A percentile compares a stretch with the other conserved stretches of the same genome.
Evolutionary conservation across 768 basidiomycete genomes (phyloP).

Genomic region (Calocybe indica): DNA sequence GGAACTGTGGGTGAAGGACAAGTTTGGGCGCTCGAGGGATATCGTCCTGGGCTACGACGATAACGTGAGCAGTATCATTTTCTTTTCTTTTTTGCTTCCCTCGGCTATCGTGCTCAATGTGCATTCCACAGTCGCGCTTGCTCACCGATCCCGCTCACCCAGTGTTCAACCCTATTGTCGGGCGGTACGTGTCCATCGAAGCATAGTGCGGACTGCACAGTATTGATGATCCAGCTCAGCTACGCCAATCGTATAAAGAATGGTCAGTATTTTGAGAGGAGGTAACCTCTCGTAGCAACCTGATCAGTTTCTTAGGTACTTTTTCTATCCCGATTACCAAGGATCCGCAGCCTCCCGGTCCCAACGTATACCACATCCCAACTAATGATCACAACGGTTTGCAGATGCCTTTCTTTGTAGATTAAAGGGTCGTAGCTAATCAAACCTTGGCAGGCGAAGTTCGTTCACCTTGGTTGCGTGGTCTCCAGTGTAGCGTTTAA

Average conservation of each 20-base stretch:
- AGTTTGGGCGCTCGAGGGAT: background rate
- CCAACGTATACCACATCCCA: slow-evolving; percentile 39
- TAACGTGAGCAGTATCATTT: background rate
- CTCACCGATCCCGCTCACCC: slow-evolving; percentile 38
- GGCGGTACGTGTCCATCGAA: slow-evolving; percentile 14
- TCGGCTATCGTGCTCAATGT: background rate
- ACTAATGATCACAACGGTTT: slow-evolving; percentile 40
- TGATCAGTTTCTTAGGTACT: slow-evolving; percentile 22
- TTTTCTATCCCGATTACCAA: slow-evolving; percentile 45
- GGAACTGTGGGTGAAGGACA: slow-evolving; percentile 1
- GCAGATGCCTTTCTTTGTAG: background rate
- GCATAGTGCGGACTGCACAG: background rate
- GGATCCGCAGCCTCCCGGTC: slow-evolving; percentile 28
- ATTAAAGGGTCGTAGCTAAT: background rate
- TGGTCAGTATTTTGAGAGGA: slow-evolving; percentile 18
- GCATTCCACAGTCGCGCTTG: slow-evolving; percentile 21
- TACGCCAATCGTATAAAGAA: slow-evolving; percentile 46
- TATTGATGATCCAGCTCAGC: slow-evolving; percentile 12
- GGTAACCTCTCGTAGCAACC: background rate
- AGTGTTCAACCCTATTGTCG: slow-evolving; percentile 31
- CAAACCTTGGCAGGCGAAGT: too few relatives aligned
- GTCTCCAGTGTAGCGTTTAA: background rate
- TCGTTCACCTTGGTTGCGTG: background rate
- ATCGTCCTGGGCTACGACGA: background rate
- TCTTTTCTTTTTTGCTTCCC: background rate